Base-by-base conservation (phyloP, 202 grass and related monocot genomes). In the Carex arenaria region DNA sequence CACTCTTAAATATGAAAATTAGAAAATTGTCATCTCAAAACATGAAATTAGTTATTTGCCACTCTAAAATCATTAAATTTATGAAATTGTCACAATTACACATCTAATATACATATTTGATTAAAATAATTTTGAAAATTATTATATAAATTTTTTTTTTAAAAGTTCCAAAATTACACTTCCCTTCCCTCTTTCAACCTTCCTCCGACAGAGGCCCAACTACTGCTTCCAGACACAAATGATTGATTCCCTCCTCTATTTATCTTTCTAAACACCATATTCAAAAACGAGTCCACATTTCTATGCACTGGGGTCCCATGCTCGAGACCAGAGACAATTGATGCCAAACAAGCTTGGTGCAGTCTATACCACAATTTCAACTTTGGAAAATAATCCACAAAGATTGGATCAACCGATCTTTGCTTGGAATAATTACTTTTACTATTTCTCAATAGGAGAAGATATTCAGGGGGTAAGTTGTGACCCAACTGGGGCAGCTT, bases 271-370 rank as follows among this genome's bases (percentile, higher is more conserved):
- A 95, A 98, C 93, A 98, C 95, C 86, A 93, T 89, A 70, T 89
- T 95, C 64, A 98, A 87, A 95, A 98, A 89, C 63, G 80, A 85
- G 34, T 98, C 91, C 72, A 93, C 93, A 80, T 87, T 98, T 83
- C 92, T 91, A 81, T 90, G 92, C 43, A 98, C 93, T 49, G 96
- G 93, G 72, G 90, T 93, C 13, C 91, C 93, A 84, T 92, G 89
- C 73, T 90, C 89, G 81, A 98, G 89, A 60, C 96, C 96, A 84
- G 91, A 95, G 75, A 98, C 91, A 79, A 93, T 95, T 70, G 96
- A 98, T 26, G 96, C 93, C 80, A 98, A 84, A 87, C 96, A 98
- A 89, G 96, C 96, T 89, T 98, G 96, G 82, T 98, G 93, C 63
- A 95, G 96, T 78, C 85, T 81, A 53, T 98, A 93, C 96, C 96